Conservation (phyloP, 2,329 filamentous ascomycete genomes). For the Daldinia sp. region DNA sequence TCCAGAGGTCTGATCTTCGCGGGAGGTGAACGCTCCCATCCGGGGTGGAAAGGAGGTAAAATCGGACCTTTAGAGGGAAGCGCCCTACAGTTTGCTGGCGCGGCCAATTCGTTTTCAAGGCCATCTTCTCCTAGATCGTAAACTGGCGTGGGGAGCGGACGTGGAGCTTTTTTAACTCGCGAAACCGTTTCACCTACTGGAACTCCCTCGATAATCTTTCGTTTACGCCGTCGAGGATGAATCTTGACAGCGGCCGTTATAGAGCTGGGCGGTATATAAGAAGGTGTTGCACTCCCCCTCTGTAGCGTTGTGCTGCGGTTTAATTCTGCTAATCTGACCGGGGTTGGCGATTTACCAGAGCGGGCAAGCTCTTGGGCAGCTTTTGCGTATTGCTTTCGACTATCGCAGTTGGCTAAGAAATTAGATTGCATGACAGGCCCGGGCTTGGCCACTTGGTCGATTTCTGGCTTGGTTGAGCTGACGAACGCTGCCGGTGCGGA, state of each 20-base stretch:
- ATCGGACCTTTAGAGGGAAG: slow-evolving; percentile 29
- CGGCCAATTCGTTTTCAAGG: slow-evolving; percentile 8
- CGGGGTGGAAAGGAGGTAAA: slow-evolving; percentile 40
- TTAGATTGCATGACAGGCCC: slow-evolving; percentile 19
- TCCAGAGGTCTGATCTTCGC: slow-evolving; percentile 41
- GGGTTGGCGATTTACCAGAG: slow-evolving; percentile 38
- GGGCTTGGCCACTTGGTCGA: neutral
- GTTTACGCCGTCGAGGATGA: slow-evolving; percentile 56
- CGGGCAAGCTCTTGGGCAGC: slow-evolving; percentile 39
- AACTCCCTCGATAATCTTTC: slow-evolving; percentile 47
- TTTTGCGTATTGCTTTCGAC: slow-evolving; percentile 39
- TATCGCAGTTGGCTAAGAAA: slow-evolving; percentile 21
- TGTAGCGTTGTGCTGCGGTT: slow-evolving; percentile 16
- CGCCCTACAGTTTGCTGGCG: neutral
- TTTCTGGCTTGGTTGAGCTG: neutral
- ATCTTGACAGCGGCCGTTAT: slow-evolving; percentile 62
- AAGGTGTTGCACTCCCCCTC: slow-evolving; percentile 7
- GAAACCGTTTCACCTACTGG: slow-evolving; percentile 16
- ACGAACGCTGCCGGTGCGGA: slow-evolving; percentile 51
- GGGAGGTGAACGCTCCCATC: slow-evolving; percentile 38
- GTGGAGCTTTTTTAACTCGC: slow-evolving; percentile 1
- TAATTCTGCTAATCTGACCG: slow-evolving; percentile 26
- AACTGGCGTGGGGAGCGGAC: slow-evolving; percentile 13
- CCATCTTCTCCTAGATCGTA: neutral
- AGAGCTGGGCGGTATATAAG: slow-evolving; percentile 46